A percentile compares a stretch with the other conserved stretches of the same genome.
Conservation (phyloP, 768 basidiomycete genomes). For the Lentinula sp. region DNA sequence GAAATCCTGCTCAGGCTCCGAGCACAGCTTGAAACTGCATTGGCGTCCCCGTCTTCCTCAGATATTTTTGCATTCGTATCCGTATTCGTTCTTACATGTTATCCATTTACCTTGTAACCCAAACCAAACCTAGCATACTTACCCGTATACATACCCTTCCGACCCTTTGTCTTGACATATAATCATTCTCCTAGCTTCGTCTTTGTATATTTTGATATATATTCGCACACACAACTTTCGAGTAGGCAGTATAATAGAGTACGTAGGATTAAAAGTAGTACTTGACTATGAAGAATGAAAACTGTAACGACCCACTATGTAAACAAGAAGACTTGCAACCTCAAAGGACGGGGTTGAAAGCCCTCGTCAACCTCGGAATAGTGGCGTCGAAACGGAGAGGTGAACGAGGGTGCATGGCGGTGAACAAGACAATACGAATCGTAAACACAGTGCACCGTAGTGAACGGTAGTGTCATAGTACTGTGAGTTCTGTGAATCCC, state of each 20-base stretch:
- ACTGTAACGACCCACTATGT: neutral
- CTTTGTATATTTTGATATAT: neutral
- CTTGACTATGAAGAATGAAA: neutral
- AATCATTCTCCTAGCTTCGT: neutral
- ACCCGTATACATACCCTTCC: neutral
- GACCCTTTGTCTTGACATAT: neutral
- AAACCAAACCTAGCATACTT: neutral
- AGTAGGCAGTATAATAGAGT: neutral
- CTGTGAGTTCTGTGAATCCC: neutral
- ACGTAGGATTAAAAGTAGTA: neutral
- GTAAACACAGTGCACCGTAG: neutral
- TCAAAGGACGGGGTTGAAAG: neutral
- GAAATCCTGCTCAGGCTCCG: neutral
- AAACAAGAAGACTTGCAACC: too few relatives aligned
- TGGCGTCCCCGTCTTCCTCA: too few relatives aligned
- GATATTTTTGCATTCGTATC: neutral
- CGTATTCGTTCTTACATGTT: neutral
- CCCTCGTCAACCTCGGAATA: neutral
- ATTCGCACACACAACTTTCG: neutral
- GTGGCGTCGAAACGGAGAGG: neutral
- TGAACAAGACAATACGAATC: too few relatives aligned
- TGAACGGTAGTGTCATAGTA: neutral
- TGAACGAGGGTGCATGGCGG: too few relatives aligned
- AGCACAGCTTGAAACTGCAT: neutral
- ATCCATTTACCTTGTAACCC: too few relatives aligned